Percentiles rank a stretch among this genome's conserved stretches.
Conservation (phyloP, 2,329 filamentous ascomycete genomes). For the Arthrobotrys megalospora region DNA sequence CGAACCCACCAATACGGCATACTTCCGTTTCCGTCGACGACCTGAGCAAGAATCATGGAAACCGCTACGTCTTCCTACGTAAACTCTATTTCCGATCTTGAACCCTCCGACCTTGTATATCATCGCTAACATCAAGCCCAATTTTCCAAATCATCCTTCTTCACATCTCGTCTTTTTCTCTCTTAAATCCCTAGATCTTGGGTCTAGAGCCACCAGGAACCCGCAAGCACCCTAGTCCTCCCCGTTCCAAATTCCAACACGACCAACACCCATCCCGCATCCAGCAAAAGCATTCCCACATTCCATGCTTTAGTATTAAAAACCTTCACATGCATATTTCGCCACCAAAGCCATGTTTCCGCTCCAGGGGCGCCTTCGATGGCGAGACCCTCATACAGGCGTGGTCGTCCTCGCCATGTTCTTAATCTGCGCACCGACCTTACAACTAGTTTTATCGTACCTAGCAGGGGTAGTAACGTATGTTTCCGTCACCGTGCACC, state of each 20-base stretch:
- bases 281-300: constrained; percentile 8
- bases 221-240: constrained; percentile 4
- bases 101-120: constrained; percentile 16
- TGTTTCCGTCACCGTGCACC: constrained; percentile 22
- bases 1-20: constrained; percentile 15
- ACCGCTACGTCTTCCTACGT: constrained; percentile 13
- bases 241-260: constrained; percentile 25
- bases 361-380: background rate
- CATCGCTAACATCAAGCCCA: constrained; percentile 2
- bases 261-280: constrained; percentile 32
- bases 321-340: constrained; percentile 21
- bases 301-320: constrained; percentile 6
- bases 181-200: background rate
- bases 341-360: constrained; percentile 11
- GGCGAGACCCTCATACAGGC: constrained; percentile 16
- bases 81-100: constrained; percentile 21
- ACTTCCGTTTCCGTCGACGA: constrained; percentile 42
- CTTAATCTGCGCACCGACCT: constrained; percentile 42
- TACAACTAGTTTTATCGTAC: constrained; percentile 22
- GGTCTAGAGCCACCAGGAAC: constrained; percentile 9
- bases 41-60: constrained; percentile 27
- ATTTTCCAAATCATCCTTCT: background rate
- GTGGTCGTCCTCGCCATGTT: constrained; percentile 47
- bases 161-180: background rate
- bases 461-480: constrained; percentile 35